Evolutionary conservation across 2,329 filamentous ascomycete genomes (phyloP), one percentile per base, ranked within the genome.

Genomic region (Plectosphaerella sp.): DNA sequence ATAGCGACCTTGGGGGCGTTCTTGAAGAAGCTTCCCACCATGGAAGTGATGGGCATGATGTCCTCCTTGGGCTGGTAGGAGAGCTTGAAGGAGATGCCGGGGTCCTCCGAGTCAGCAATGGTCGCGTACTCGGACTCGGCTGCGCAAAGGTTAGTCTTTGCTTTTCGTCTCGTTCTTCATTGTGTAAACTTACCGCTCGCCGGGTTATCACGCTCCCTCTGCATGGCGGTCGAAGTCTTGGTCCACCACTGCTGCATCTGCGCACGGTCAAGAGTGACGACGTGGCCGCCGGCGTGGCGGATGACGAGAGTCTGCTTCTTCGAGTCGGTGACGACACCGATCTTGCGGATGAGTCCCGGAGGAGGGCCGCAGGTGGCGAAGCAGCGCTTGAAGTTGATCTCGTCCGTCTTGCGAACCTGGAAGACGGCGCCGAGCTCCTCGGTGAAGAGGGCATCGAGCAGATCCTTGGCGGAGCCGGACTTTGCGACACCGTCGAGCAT

Each of bases 361-460:
- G 91, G 89, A 49, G 90, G 89, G 5, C 92, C 89, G 68, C 89
- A 95, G 7, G 91, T 95, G 33, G 92, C 90, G 66, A 97, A 97
- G 65, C 91, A 95, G 53, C 88, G 82, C 62, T 87, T 87, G 80
- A 97, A 97, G 56, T 87, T 84, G 53, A 80, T 87, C 70, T 96
- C 89, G 59, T 97, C 86, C 49, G 82, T 79, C 69, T 90, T 91
- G 60, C 89, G 87, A 50, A 97, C 85, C 70, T 99, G 94, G 84
- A 97, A 97, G 33, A 97, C 88, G 15, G 92, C 93, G 57, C 94
- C 94, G 18, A 97, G 83, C 67, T 97, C 94, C 70, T 97, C 94
- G 67, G 92, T 97, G 82, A 99, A 97, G 18, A 99, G 80, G 0
- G 88, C 82, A 52, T 91, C 83, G 8, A 96, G 74, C 16, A 95